Evolutionary conservation across 495 filamentous ascomycete species (phyloP), one percentile per base, ranked within the genome.

Genomic region (Annulohypoxylon stygium): DNA sequence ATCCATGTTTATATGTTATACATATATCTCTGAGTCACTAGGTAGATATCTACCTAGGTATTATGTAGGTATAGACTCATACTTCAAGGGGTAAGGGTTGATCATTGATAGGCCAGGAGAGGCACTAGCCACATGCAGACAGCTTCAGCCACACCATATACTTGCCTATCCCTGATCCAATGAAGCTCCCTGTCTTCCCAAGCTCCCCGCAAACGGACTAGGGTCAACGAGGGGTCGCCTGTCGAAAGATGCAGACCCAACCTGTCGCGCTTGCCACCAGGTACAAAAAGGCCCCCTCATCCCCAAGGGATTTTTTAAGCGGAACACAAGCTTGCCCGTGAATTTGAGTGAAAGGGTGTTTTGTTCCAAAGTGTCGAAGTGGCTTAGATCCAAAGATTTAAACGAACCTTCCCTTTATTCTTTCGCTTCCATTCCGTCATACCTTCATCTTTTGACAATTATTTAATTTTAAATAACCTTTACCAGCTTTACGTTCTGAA

Each of bases 241-340:
- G 60, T 60, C 60, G 18, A 60, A 12, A 23, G 36, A 26, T 70
- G 62, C 57, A 67, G 67, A 26, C 57, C 63, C 45, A 70, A 63
- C 58, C 72, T 33, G 67, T 48, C 30, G 62, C 57, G 58, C 37
- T 58, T 53, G 54, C 72, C 72, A 75, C 58, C 72, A 75, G 71
- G 72, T 75, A 75, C 72, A 75, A 75, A 75, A 75, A 57, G 72
- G 67, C 53, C 72, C 68, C 72, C 72, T 75, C 72, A 75, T 50
- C 71, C 72, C 72, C 66, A 67, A 75, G 57, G 41, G 36, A 70
- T 53, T 62, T 67, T 70, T 63, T 67, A 70, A 67, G 71, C 61
- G 57, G 61, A 62, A 62, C 61, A 74, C 59, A 66, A 69, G 55
- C 37, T 59, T 54, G 71, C 65, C 53, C 65, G 59, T 70, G 71